Base-by-base conservation (phyloP, 2,329 filamentous ascomycete species). In the Colletotrichum brevisporum region DNA sequence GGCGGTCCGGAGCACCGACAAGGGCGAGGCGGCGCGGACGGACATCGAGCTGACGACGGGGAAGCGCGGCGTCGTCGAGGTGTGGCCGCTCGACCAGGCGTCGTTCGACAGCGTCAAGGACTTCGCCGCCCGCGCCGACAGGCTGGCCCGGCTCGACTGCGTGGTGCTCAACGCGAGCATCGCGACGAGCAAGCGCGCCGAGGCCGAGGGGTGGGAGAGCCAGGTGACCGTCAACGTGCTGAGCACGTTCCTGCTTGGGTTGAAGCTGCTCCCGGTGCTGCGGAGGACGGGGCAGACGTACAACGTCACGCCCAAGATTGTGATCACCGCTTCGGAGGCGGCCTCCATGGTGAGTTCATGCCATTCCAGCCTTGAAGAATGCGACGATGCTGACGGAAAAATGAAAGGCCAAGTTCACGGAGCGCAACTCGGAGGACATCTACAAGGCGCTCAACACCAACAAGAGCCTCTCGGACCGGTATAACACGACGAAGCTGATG, bases 171-270 rank as follows among this genome's bases (percentile, higher is more conserved):
- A 82, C 59, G 82, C 82, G 1, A 78, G 76, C 18, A 61, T 83
- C 24, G 68, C 65, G 6, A 18, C 47, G 4, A 64, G 18, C 43
- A 51, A 60, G 15, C 51, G 62, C 36, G 65, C 59, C 26, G 63
- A 72, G 15, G 58, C 75, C 21, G 82, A 83, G 63, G 84, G 82
- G 2, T 78, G 81, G 61, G 84, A 86, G 73, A 72, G 73, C 15
- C 81, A 76, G 31, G 73, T 86, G 56, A 82, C 81, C 4, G 79
- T 86, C 53, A 87, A 87, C 71, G 81, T 86, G 18, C 75, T 87
- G 43, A 79, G 79, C 3, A 86, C 83, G 0, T 81, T 83, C 43
- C 74, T 87, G 31, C 76, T 87, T 61, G 79, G 80, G 0, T 50
- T 86, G 12, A 69, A 82, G 57, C 71, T 85, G 21, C 73, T 88